These are phyloP conservation scores for Leptographium wingfieldii DNA, from an alignment of 2,329 filamentous ascomycete genomes.

Conservation along the genomic window DNA sequence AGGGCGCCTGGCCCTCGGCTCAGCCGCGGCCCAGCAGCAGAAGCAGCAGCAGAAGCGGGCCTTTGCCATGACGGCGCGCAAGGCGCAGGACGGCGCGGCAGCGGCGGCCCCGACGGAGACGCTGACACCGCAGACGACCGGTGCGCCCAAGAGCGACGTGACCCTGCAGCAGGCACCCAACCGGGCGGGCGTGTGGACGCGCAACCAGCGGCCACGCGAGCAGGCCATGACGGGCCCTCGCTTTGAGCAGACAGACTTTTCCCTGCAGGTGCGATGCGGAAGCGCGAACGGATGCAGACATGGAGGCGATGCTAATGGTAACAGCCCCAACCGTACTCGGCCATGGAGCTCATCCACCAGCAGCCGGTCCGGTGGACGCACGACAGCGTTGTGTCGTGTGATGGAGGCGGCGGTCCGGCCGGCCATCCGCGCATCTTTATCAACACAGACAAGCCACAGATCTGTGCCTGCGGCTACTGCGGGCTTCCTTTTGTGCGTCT, in stretches of 20 bases:
- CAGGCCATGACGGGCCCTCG: constrained; percentile 85
- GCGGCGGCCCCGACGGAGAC: constrained; percentile 24
- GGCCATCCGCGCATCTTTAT: constrained; percentile 94
- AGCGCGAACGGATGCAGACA: not conserved
- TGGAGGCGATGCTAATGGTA: constrained; percentile 17
- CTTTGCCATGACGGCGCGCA: constrained; percentile 35
- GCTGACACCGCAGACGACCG: constrained; percentile 29
- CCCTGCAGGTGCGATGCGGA: constrained; percentile 56
- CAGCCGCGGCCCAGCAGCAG: constrained; percentile 18
- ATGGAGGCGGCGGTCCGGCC: constrained; percentile 79
- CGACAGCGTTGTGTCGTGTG: constrained; percentile 68
- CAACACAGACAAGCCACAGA: constrained; percentile 95
- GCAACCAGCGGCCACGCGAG: constrained; percentile 69
- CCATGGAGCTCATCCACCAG: constrained; percentile 92
- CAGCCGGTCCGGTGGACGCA: constrained; percentile 90
- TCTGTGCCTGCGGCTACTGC: constrained; percentile 79
- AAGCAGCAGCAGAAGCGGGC: constrained; percentile 19
- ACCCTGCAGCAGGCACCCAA: constrained; percentile 74
- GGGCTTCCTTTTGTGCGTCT: constrained; percentile 76
- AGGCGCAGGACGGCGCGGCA: constrained; percentile 29
- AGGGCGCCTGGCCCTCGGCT: constrained; percentile 21
- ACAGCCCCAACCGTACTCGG: constrained; percentile 77
- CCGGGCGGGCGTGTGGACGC: constrained; percentile 66
- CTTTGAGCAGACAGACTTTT: constrained; percentile 95
- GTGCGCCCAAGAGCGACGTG: constrained; percentile 23